Conservation (phyloP, 495 filamentous ascomycete species). For the Tuber umbilicatum region DNA sequence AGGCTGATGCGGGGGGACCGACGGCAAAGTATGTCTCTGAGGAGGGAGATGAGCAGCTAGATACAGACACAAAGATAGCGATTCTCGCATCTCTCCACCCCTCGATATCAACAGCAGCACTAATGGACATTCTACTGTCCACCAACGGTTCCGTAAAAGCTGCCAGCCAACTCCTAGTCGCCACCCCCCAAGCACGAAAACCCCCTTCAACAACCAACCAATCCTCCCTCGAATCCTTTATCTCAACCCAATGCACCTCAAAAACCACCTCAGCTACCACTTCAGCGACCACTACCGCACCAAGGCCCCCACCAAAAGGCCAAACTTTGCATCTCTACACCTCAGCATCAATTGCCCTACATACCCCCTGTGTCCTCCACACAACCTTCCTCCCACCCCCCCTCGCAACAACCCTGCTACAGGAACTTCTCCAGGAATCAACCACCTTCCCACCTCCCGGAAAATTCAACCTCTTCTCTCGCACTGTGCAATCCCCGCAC, state of each 20-base stretch:
- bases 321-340: slow-evolving; percentile 74
- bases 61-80: slow-evolving; percentile 70
- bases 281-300: slow-evolving; percentile 2
- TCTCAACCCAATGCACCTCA: slow-evolving; percentile 43
- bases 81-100: slow-evolving; percentile 72
- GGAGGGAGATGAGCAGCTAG: neutral
- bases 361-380: slow-evolving; percentile 83
- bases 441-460: slow-evolving; percentile 53
- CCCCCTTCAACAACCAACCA: slow-evolving; percentile 46
- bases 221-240: slow-evolving; percentile 53
- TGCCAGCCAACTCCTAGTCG: slow-evolving; percentile 53
- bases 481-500: slow-evolving; percentile 73
- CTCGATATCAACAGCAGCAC: slow-evolving; percentile 52
- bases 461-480: slow-evolving; percentile 79
- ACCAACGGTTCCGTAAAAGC: slow-evolving; percentile 68
- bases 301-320: slow-evolving; percentile 59
- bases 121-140: slow-evolving; percentile 72
- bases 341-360: slow-evolving; percentile 65
- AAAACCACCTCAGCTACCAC: slow-evolving; percentile 34
- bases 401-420: slow-evolving; percentile 64
- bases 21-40: neutral
- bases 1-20: neutral
- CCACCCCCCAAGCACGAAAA: slow-evolving; percentile 47
- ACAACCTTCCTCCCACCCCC: slow-evolving; percentile 66
- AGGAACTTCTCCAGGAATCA: slow-evolving; percentile 69